These are phyloP conservation scores for Syncephalis fuscata DNA, from an alignment of 371 early-diverging fungal species.

Conservation along the genomic window DNA sequence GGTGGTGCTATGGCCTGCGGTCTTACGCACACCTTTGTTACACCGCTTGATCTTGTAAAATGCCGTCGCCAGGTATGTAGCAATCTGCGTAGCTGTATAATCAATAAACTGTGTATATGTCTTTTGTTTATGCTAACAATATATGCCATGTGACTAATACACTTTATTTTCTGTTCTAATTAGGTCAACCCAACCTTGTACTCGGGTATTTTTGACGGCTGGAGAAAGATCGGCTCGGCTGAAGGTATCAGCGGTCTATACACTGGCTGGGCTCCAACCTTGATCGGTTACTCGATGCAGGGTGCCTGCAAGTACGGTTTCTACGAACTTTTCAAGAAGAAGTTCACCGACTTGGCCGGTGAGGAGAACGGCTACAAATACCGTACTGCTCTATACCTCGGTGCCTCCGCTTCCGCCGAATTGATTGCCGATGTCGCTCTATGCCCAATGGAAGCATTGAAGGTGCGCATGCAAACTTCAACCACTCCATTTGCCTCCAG, in stretches of 20 bases:
- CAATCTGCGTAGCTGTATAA: too few species aligned
- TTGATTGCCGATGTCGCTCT: constrained; percentile 71
- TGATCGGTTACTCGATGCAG: constrained; percentile 75
- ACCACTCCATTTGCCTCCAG: constrained; percentile 44
- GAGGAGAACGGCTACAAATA: constrained; percentile 56
- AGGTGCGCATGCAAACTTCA: constrained; percentile 65
- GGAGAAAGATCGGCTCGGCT: constrained; percentile 38
- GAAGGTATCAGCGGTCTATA: constrained; percentile 56
- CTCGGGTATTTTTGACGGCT: constrained; percentile 46
- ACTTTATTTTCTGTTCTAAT: not conserved
- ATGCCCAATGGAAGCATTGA: constrained; percentile 70
- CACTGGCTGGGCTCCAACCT: constrained; percentile 67
- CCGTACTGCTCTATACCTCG: constrained; percentile 55
- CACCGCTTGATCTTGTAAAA: constrained; percentile 58
- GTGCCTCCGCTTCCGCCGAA: constrained; percentile 74
- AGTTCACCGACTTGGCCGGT: constrained; percentile 41
- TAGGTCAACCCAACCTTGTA: constrained; percentile 44
- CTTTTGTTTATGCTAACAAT: too few species aligned
- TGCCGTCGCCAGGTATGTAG: constrained; percentile 38
- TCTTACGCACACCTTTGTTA: constrained; percentile 44
- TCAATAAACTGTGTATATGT: too few species aligned
- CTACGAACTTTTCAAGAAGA: constrained; percentile 72
- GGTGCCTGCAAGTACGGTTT: constrained; percentile 80
- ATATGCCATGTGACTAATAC: too few species aligned
- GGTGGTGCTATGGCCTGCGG: constrained; percentile 56